Evolutionary conservation across 2,329 filamentous ascomycete species (phyloP).

Genomic region (Canariomyces notabilis): DNA sequence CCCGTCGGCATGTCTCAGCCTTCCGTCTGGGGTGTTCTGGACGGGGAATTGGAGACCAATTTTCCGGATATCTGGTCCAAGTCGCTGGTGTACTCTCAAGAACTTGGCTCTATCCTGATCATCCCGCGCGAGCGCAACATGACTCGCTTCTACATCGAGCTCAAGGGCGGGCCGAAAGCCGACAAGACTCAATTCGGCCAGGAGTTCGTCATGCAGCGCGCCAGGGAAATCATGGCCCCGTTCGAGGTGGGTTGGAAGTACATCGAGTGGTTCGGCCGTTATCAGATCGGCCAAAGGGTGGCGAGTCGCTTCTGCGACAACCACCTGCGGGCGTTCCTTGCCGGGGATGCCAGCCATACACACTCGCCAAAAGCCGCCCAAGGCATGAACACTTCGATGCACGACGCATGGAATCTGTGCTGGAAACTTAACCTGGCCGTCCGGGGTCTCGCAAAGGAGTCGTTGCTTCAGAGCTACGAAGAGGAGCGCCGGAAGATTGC

Average conservation of each 20-base stretch:
- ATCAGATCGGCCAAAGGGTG: slow-evolving; percentile 65
- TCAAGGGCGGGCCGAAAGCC: slow-evolving; percentile 42
- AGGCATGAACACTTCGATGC: slow-evolving; percentile 59
- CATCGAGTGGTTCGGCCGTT: slow-evolving; percentile 67
- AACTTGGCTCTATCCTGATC: slow-evolving; percentile 65
- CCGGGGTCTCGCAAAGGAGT: slow-evolving; percentile 49
- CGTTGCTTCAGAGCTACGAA: slow-evolving; percentile 57
- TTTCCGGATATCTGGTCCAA: slow-evolving; percentile 75
- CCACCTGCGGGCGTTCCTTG: slow-evolving; percentile 59
- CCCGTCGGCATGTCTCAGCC: slow-evolving; percentile 51
- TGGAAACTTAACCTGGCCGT: slow-evolving; percentile 50
- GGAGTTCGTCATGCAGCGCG: slow-evolving; percentile 66
- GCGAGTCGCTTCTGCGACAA: slow-evolving; percentile 64
- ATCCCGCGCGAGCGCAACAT: slow-evolving; percentile 69
- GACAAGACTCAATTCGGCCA: slow-evolving; percentile 45
- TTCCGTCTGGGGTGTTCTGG: slow-evolving; percentile 64
- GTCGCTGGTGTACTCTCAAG: slow-evolving; percentile 62
- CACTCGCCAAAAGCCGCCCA: slow-evolving; percentile 69
- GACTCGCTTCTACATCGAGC: slow-evolving; percentile 59
- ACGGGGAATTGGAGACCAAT: slow-evolving; percentile 65
- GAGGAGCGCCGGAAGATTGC: slow-evolving; percentile 58
- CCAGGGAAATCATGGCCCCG: slow-evolving; percentile 55
- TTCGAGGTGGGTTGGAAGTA: slow-evolving; percentile 54
- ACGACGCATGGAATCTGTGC: slow-evolving; percentile 57
- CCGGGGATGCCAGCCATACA: slow-evolving; percentile 66